These are phyloP conservation scores for Zasmidium citrigriseum DNA, from an alignment of 2,329 filamentous ascomycete species.

Conservation along the genomic window DNA sequence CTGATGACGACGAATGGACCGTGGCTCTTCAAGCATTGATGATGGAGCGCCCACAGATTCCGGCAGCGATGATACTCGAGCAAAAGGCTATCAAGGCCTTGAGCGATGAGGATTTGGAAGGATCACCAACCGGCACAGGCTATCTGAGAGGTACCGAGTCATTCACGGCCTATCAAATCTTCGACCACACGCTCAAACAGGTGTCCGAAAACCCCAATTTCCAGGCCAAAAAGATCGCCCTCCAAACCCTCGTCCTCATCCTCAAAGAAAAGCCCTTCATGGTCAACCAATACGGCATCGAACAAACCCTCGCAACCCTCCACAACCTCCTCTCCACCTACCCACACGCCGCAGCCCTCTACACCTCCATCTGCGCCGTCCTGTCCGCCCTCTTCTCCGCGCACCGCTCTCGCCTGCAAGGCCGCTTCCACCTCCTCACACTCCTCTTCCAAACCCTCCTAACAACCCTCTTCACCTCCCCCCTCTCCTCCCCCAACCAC, in stretches of 20 bases:
- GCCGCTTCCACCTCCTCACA: constrained; percentile 61
- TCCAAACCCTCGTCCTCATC: constrained; percentile 21
- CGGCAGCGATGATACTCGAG: not conserved
- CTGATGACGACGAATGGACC: not conserved
- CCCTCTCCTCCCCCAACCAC: constrained; percentile 47
- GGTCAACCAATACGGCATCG: constrained; percentile 46
- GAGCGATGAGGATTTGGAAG: constrained; percentile 8
- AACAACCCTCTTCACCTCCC: constrained; percentile 57
- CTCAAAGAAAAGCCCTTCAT: constrained; percentile 37
- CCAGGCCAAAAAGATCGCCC: constrained; percentile 5
- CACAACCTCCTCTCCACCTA: constrained; percentile 35
- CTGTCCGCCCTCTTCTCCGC: constrained; percentile 56
- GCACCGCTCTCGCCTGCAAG: constrained; percentile 59
- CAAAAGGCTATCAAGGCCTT: constrained; percentile 3
- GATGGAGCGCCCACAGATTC: not conserved
- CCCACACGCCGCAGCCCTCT: constrained; percentile 42
- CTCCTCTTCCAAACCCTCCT: constrained; percentile 57
- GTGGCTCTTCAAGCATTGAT: not conserved
- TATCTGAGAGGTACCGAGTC: not conserved
- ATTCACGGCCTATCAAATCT: not conserved
- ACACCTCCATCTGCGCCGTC: constrained; percentile 56
- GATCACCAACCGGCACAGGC: not conserved
- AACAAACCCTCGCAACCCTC: constrained; percentile 42
- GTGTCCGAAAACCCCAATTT: not conserved
- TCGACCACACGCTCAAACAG: not conserved